These are phyloP conservation scores for Domatiomyces catenatus DNA, from an alignment of 2,329 filamentous ascomycete species.

Conservation along the genomic window DNA sequence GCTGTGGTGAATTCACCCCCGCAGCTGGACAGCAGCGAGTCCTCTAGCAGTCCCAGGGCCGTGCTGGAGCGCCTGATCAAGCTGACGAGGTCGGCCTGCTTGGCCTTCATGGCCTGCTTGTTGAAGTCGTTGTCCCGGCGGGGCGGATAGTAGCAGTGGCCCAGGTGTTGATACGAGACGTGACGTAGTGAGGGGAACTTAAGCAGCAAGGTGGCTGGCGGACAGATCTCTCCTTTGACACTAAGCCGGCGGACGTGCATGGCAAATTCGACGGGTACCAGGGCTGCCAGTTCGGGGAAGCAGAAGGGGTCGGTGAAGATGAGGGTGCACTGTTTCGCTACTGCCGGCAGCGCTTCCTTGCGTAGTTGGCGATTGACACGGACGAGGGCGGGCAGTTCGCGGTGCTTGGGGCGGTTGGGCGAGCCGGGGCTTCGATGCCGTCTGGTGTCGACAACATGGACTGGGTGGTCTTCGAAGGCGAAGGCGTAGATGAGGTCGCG, in stretches of 20 bases:
- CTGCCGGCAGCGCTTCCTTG: neutral
- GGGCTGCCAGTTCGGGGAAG: neutral
- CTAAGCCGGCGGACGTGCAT: neutral
- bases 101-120: neutral
- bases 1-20: neutral
- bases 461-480: neutral
- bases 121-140: neutral
- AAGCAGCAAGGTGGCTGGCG: neutral
- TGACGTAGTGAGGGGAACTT: neutral
- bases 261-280: neutral
- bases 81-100: neutral
- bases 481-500: neutral
- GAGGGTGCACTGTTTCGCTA: neutral
- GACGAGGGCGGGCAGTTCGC: neutral
- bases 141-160: neutral
- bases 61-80: neutral
- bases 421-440: neutral
- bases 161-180: neutral
- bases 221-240: neutral
- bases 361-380: neutral
- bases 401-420: neutral
- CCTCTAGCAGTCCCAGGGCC: constrained; percentile 36
- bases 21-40: constrained; percentile 30
- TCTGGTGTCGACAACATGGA: neutral
- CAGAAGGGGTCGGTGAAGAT: neutral